Evolutionary conservation across 2,329 filamentous ascomycete genomes (phyloP).

Genomic region (Nothophoma quercina): DNA sequence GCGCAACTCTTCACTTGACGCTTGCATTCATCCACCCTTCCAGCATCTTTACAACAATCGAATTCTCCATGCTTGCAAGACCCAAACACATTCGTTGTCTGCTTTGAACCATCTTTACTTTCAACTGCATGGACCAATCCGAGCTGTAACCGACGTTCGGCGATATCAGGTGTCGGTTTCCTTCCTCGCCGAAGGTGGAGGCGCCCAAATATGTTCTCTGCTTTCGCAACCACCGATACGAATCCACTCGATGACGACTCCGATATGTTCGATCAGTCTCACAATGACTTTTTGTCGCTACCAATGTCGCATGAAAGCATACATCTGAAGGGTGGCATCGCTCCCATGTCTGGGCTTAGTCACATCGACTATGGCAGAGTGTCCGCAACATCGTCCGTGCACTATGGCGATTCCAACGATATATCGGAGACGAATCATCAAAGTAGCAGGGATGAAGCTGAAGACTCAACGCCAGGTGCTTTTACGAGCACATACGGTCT

Average conservation of each 20-base stretch:
- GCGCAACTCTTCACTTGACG: slow-evolving; percentile 33
- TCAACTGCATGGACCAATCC: slow-evolving; percentile 33
- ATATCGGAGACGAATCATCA: slow-evolving; percentile 45
- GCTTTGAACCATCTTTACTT: slow-evolving; percentile 19
- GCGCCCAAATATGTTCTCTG: slow-evolving; percentile 44
- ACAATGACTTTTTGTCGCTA: slow-evolving; percentile 43
- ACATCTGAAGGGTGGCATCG: slow-evolving; percentile 43
- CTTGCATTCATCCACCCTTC: slow-evolving; percentile 23
- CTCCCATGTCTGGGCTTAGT: slow-evolving; percentile 45
- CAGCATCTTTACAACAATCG: slow-evolving; percentile 42
- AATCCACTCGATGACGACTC: slow-evolving; percentile 45
- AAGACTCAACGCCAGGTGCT: slow-evolving; percentile 40
- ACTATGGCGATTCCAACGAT: slow-evolving; percentile 48
- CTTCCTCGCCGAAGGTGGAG: slow-evolving; percentile 21
- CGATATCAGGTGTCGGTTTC: slow-evolving; percentile 40
- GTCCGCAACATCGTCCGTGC: slow-evolving; percentile 50
- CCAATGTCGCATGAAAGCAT: slow-evolving; percentile 44
- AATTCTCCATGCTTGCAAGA: slow-evolving; percentile 35
- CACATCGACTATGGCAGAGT: slow-evolving; percentile 49
- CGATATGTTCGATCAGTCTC: slow-evolving; percentile 44
- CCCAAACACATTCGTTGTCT: slow-evolving; percentile 20
- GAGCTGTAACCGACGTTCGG: slow-evolving; percentile 28
- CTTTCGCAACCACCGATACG: slow-evolving; percentile 43
- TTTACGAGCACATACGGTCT: slow-evolving; percentile 37
- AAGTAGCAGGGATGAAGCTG: slow-evolving; percentile 41